Evolutionary conservation across 2,329 filamentous ascomycete genomes (phyloP).

Genomic region (Macrophomina phaseolina): DNA sequence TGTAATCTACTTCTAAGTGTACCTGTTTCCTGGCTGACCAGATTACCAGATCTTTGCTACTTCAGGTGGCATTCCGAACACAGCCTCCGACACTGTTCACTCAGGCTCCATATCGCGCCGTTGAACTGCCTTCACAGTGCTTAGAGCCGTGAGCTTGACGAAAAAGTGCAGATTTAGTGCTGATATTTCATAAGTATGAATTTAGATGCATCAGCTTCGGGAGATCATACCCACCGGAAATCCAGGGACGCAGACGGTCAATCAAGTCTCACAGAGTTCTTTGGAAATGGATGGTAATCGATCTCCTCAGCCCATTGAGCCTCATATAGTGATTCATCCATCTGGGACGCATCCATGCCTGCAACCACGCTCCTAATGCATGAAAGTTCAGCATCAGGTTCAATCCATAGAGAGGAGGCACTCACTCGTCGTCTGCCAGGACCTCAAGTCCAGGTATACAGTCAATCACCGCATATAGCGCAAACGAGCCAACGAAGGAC

Average conservation of each 20-base stretch:
- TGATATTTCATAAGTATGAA: too few species aligned
- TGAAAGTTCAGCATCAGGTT: conserved; percentile 28
- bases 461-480: conserved; percentile 58
- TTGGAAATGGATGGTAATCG: conserved; percentile 44
- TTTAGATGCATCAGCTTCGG: too few species aligned
- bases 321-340: conserved; percentile 51
- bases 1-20: too few species aligned
- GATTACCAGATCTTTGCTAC: too few species aligned
- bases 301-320: conserved; percentile 43
- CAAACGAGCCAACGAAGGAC: conserved; percentile 57
- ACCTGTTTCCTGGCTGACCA: too few species aligned
- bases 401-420: conserved; percentile 27
- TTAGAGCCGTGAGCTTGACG: too few species aligned
- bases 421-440: conserved; percentile 59
- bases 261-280: conserved; percentile 26
- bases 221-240: too few species aligned
- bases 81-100: too few species aligned
- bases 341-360: conserved; percentile 58
- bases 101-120: too few species aligned
- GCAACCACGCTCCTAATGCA: conserved; percentile 51
- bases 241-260: not conserved
- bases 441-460: conserved; percentile 60
- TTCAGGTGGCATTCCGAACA: too few species aligned
- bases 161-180: too few species aligned
- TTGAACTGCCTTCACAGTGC: too few species aligned